Conservation (phyloP, 2,329 filamentous ascomycete genomes). For the Hymenoscyphus fraxineus region DNA sequence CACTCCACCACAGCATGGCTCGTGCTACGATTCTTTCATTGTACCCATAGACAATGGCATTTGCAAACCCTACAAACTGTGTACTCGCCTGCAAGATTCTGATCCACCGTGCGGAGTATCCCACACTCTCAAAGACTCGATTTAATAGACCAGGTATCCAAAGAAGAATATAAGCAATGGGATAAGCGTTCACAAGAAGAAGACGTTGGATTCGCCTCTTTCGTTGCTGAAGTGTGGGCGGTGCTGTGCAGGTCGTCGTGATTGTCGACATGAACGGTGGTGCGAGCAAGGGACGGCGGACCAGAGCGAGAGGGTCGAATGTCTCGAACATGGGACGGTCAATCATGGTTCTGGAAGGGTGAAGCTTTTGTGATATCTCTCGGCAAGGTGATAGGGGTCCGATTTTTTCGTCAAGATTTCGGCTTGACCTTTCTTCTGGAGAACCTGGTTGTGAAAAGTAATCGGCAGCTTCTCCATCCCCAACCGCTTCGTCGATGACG, state of each 20-base stretch:
- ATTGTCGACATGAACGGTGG: neutral
- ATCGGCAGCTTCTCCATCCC: neutral
- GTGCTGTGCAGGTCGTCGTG: neutral
- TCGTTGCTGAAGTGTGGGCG: neutral
- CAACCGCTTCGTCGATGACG: neutral
- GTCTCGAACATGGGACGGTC: neutral
- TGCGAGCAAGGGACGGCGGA: neutral
- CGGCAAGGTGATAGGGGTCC: constrained; percentile 7
- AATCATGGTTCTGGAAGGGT: neutral
- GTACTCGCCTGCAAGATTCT: constrained; percentile 36
- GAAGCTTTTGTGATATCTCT: constrained; percentile 15
- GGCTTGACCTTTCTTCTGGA: neutral
- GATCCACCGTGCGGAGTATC: constrained; percentile 32
- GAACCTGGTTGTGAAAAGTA: neutral
- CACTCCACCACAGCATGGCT: constrained; percentile 5
- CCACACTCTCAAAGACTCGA: constrained; percentile 21
- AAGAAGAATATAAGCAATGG: constrained; percentile 38
- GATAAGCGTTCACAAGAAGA: constrained; percentile 39
- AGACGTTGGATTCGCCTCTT: constrained; percentile 27
- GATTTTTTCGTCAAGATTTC: neutral
- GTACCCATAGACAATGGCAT: constrained; percentile 39
- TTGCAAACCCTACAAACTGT: constrained; percentile 39
- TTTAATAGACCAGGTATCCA: constrained; percentile 40
- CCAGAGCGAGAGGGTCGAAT: neutral
- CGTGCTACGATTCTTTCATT: constrained; percentile 29